phyloP scores from a whole-genome alignment of 148 eudicot genomes.

The Suaeda aralocaspica region DNA sequence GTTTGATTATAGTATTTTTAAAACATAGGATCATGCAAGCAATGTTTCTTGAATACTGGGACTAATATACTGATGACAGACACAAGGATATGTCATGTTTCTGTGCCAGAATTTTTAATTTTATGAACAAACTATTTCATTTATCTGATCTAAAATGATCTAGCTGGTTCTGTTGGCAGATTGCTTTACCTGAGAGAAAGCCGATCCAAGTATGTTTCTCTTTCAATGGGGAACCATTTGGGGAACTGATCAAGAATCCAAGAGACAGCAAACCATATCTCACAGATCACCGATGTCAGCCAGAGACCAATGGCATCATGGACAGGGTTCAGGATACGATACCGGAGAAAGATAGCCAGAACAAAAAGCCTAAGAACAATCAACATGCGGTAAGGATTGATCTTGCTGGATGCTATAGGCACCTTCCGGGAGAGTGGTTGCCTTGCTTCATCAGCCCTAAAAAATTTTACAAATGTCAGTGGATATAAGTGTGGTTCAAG shows the following conservation, averaged over 20 bases:
- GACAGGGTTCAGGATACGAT: slow-evolving; percentile 88
- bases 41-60: background rate
- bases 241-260: slow-evolving; percentile 99
- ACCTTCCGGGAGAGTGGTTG: slow-evolving; percentile 97
- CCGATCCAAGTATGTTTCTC: slow-evolving; percentile 97
- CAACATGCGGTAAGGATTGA: slow-evolving; percentile 95
- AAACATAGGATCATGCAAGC: background rate
- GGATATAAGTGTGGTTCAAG: slow-evolving; percentile 1
- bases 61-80: background rate
- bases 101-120: background rate
- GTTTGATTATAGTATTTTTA: background rate
- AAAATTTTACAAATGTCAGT: slow-evolving; percentile 19
- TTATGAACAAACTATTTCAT: too few species aligned
- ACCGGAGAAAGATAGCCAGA: slow-evolving; percentile 77
- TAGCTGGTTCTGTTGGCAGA: background rate
- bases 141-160: background rate
- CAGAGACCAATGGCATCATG: slow-evolving; percentile 93
- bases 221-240: slow-evolving; percentile 95
- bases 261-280: slow-evolving; percentile 96
- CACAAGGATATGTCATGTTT: background rate
- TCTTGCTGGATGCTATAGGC: slow-evolving; percentile 93
- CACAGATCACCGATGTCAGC: slow-evolving; percentile 90
- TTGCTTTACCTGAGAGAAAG: slow-evolving; percentile 81
- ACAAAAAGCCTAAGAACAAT: slow-evolving; percentile 74
- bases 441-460: slow-evolving; percentile 91